Percentiles rank a stretch among this genome's conserved stretches.
phyloP scores from a whole-genome alignment of 768 basidiomycete species.

The Tricholoma hemisulphureum region DNA sequence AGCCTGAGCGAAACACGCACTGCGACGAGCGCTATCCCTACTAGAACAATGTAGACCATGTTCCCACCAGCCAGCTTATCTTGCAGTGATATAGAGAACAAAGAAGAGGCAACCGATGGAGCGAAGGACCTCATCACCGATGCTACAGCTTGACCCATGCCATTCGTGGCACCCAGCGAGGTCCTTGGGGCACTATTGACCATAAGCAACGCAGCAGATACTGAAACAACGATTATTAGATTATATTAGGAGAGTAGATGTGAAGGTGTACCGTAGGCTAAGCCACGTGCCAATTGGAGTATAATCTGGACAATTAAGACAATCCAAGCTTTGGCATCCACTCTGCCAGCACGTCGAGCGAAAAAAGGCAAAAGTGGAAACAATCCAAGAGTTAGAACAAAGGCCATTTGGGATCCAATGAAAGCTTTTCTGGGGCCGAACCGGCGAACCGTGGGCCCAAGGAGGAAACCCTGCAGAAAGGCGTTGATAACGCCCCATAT shows the following conservation, averaged over 20 bases:
- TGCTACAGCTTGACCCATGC: constrained; percentile 52
- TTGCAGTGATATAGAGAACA: constrained; percentile 54
- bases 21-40: constrained; percentile 26
- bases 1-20: constrained; percentile 27
- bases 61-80: constrained; percentile 45
- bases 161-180: constrained; percentile 52
- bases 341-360: constrained; percentile 30
- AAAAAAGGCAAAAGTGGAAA: constrained; percentile 38
- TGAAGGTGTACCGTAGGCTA: constrained; percentile 35
- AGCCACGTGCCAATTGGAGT: constrained; percentile 25
- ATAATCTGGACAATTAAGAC: constrained; percentile 34
- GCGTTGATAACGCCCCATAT: constrained; percentile 52
- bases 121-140: constrained; percentile 50
- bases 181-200: constrained; percentile 42
- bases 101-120: constrained; percentile 52
- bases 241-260: neutral
- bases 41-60: constrained; percentile 39
- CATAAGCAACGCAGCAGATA: constrained; percentile 43
- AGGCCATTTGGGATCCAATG: constrained; percentile 30
- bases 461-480: constrained; percentile 50
- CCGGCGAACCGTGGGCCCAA: constrained; percentile 48
- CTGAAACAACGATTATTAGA: constrained; percentile 34
- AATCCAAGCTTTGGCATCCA: constrained; percentile 30
- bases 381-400: constrained; percentile 24
- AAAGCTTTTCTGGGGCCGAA: constrained; percentile 57